phyloP scores from a whole-genome alignment of 805 yeast species.

The Ogataea ganodermae region DNA sequence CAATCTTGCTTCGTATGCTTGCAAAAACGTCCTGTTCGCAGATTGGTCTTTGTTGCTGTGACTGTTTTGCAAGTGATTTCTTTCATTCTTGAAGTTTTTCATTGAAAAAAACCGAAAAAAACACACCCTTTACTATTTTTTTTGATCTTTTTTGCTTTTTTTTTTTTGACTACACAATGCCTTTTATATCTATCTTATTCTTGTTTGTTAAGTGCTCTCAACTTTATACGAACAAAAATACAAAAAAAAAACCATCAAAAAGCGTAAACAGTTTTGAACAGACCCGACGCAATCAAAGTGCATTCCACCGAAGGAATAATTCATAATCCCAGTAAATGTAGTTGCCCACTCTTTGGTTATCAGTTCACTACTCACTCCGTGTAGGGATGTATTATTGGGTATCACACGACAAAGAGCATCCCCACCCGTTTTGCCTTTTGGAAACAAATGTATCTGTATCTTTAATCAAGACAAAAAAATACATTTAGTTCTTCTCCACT shows the following conservation, averaged over 20 bases:
- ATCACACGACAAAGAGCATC: background rate
- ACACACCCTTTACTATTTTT: background rate
- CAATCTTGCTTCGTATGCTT: background rate
- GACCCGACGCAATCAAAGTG: too few species aligned
- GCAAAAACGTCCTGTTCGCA: background rate
- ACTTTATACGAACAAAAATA: constrained; percentile 7
- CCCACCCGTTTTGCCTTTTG: constrained; percentile 6
- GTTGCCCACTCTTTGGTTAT: too few species aligned
- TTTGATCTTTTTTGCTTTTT: background rate
- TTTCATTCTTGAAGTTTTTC: background rate
- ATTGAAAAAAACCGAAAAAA: constrained; percentile 1
- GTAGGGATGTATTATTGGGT: constrained; percentile 2
- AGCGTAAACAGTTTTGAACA: background rate
- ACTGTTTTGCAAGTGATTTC: background rate
- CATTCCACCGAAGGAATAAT: too few species aligned
- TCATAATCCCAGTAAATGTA: too few species aligned
- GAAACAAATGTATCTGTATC: background rate
- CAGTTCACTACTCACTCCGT: background rate
- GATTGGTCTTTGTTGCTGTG: background rate
- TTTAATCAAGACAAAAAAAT: background rate
- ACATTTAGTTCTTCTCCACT: background rate
- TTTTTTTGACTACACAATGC: constrained; percentile 5
- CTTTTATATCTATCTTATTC: constrained; percentile 3
- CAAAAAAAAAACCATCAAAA: constrained; percentile 4
- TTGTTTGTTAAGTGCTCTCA: constrained; percentile 7